phyloP scores from a whole-genome alignment of 1,284 basidiomycete genomes.

The Earliella scabrosa region DNA sequence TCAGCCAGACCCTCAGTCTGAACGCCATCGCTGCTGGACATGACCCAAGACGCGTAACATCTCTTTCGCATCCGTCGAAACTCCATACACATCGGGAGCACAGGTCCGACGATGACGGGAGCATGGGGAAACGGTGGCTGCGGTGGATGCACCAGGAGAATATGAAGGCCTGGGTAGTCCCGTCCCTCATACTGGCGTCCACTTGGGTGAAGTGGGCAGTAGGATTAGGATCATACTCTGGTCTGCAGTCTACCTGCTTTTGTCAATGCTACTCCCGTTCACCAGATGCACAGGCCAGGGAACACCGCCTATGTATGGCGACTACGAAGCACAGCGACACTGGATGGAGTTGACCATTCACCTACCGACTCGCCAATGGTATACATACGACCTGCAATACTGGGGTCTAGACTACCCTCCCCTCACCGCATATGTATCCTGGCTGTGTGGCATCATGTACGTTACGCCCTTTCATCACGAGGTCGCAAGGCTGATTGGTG shows the following conservation, averaged over 20 bases:
- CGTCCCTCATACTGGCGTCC: conserved; percentile 53
- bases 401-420: conserved; percentile 96
- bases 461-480: conserved; percentile 31
- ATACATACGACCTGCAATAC: conserved; percentile 84
- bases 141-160: conserved; percentile 77
- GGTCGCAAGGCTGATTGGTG: neutral
- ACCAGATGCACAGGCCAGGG: conserved; percentile 53
- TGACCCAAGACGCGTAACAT: conserved; percentile 29
- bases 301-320: conserved; percentile 85
- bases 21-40: conserved; percentile 40
- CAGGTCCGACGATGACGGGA: conserved; percentile 43
- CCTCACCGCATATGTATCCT: conserved; percentile 87
- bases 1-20: conserved; percentile 37
- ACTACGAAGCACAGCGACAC: conserved; percentile 93
- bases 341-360: conserved; percentile 92
- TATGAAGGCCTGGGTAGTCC: conserved; percentile 62
- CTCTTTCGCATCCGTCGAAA: conserved; percentile 22
- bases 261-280: conserved; percentile 12
- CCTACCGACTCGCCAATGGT: conserved; percentile 79
- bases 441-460: conserved; percentile 67
- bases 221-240: conserved; percentile 82
- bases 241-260: conserved; percentile 46
- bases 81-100: conserved; percentile 18
- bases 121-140: conserved; percentile 63
- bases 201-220: conserved; percentile 69